phyloP scores from a whole-genome alignment of 176 grass and related monocot genomes.

The bread wheat (Triticum aestivum) region DNA sequence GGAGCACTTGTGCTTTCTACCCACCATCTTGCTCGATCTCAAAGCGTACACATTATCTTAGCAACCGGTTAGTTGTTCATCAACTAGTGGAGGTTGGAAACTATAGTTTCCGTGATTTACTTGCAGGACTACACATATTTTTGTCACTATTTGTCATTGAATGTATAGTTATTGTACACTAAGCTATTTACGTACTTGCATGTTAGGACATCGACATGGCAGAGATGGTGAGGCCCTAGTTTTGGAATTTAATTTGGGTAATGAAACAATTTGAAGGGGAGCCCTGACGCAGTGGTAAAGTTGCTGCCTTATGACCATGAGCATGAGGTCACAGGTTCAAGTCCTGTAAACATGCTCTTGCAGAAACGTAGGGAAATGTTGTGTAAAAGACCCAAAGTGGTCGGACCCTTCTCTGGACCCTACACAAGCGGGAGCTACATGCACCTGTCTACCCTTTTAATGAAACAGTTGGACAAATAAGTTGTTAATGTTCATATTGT shows the following conservation, averaged over 20 bases:
- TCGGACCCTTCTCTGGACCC: too few relatives aligned
- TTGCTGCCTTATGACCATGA: too few relatives aligned
- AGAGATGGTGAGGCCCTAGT: constrained; percentile 42
- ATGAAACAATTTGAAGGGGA: neutral
- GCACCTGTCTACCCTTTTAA: too few relatives aligned
- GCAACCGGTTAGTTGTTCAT: neutral
- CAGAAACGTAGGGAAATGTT: too few relatives aligned
- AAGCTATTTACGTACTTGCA: neutral
- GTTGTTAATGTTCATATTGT: constrained; percentile 16
- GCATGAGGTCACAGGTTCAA: too few relatives aligned
- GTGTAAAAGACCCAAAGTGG: too few relatives aligned
- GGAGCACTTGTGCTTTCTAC: too few relatives aligned
- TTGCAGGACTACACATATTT: neutral
- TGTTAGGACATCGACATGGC: constrained; percentile 37
- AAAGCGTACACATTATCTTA: too few relatives aligned
- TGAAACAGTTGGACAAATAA: constrained; percentile 47
- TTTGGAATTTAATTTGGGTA: neutral
- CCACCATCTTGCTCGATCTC: too few relatives aligned
- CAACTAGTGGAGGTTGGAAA: neutral
- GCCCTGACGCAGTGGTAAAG: too few relatives aligned
- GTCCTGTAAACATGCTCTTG: too few relatives aligned
- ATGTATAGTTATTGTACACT: neutral
- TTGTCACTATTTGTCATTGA: neutral
- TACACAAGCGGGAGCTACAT: too few relatives aligned
- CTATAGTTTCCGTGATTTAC: neutral